Evolutionary conservation across 1,284 basidiomycete species (phyloP), one percentile per base, ranked within the genome.

Genomic region (Cutaneotrichosporon cutaneum): DNA sequence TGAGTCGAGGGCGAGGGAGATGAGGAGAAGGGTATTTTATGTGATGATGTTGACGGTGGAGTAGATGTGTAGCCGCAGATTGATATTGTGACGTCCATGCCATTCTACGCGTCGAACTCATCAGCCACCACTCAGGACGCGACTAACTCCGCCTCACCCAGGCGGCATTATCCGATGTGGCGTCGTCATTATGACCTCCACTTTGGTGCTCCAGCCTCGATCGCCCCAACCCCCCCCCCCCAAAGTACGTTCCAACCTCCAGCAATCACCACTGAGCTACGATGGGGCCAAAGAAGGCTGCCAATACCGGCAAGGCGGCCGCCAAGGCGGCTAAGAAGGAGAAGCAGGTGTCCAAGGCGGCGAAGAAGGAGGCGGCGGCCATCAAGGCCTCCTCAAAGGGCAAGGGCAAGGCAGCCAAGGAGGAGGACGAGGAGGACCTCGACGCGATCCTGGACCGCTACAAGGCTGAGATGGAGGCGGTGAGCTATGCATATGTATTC

Each of bases 341-440:
- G 2, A 90, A 88, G 68, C 83, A 73, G 55, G 72, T 63, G 5
- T 67, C 70, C 35, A 77, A 77, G 57, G 72, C 83, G 5, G 86
- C 88, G 59, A 84, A 85, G 54, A 89, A 88, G 67, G 87, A 87
- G 72, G 85, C 85, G 67, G 90, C 88, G 71, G 68, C 66, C 14
- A 57, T 70, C 60, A 88, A 87, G 64, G 77, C 68, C 21, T 71
- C 70, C 36, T 35, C 59, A 11, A 71, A 71, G 54, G 64, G 64
- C 33, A 72, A 68, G 48, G 66, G 81, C 18, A 82, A 82, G 59
- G 80, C 81, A 30, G 68, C 72, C 10, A 83, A 83, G 27, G 80
- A 77, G 32, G 86, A 88, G 63, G 88, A 90, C 64, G 83, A 90
- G 63, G 83, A 90, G 65, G 89, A 93, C 79, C 82, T 93, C 9